Evolutionary conservation across 1,284 basidiomycete genomes (phyloP).

Genomic region (Malassezia equina): DNA sequence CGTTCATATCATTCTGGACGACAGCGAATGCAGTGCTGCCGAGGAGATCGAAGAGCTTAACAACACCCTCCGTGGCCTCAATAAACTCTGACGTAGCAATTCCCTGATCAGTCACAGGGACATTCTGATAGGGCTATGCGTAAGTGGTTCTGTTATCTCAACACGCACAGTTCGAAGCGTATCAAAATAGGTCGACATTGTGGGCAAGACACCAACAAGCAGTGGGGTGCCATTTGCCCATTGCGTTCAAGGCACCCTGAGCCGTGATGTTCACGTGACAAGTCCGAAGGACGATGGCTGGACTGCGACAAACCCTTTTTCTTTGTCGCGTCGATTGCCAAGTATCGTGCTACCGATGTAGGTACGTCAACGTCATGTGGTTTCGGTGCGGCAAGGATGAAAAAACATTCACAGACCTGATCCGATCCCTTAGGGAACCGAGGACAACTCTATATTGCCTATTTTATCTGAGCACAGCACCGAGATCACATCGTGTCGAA

Average conservation of each 20-base stretch:
- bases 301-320: not conserved
- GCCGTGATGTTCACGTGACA: not conserved
- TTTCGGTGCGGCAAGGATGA: conserved; percentile 10
- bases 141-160: not conserved
- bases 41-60: conserved; percentile 88
- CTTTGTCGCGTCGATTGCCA: not conserved
- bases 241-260: no score
- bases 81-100: conserved; percentile 81
- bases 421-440: conserved; percentile 18
- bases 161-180: conserved; percentile 63
- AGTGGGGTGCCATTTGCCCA: not conserved
- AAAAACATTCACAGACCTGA: conserved; percentile 19
- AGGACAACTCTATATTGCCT: conserved; percentile 19
- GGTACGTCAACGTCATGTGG: not conserved
- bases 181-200: conserved; percentile 76
- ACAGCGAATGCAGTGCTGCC: conserved; percentile 73
- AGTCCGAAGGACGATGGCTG: not conserved
- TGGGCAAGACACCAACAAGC: not conserved
- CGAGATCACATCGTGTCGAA: not conserved
- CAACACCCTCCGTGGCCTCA: conserved; percentile 77
- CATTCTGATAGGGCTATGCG: conserved; percentile 55
- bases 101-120: conserved; percentile 71
- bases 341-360: not conserved
- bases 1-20: conserved; percentile 78
- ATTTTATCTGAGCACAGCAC: conserved; percentile 6